Conservation (phyloP, 345 rosid genomes). For the Excoecaria cochinchinensis region DNA sequence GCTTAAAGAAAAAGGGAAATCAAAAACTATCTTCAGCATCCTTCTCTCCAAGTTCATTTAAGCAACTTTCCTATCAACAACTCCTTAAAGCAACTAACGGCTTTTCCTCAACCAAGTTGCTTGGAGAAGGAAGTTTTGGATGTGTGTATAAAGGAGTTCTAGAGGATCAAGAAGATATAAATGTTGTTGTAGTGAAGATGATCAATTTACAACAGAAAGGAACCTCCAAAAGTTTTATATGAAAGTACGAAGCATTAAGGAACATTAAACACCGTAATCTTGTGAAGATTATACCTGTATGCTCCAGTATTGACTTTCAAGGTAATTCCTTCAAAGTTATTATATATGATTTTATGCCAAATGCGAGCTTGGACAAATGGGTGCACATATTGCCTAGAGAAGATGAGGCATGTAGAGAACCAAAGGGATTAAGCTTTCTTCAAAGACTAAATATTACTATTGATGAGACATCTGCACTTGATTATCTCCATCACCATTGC, state of each 20-base stretch:
- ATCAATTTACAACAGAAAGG: neutral
- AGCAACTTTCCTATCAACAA: conserved; percentile 21
- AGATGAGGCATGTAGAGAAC: too few relatives aligned
- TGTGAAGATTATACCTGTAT: neutral
- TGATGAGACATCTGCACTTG: conserved; percentile 5
- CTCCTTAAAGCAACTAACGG: conserved; percentile 26
- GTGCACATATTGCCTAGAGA: too few relatives aligned
- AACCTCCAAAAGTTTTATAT: neutral
- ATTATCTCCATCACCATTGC: conserved; percentile 9
- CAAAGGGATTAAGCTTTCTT: conserved; percentile 16
- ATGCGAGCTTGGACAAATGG: too few relatives aligned
- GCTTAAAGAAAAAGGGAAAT: conserved; percentile 3
- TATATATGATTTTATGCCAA: too few relatives aligned
- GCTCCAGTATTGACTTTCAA: too few relatives aligned
- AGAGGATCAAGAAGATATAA: neutral
- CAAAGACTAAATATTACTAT: conserved; percentile 22
- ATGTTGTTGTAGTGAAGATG: neutral
- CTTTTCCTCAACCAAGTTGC: conserved; percentile 24
- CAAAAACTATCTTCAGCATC: neutral
- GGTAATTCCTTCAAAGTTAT: too few relatives aligned
- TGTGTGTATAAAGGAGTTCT: conserved; percentile 2
- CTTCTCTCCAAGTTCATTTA: neutral
- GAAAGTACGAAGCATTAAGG: neutral
- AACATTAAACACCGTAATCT: neutral
- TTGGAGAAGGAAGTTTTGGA: conserved; percentile 31